Evolutionary conservation across 2,329 filamentous ascomycete species (phyloP), one percentile per base, ranked within the genome.

Genomic region (Zymoseptoria passerinii): DNA sequence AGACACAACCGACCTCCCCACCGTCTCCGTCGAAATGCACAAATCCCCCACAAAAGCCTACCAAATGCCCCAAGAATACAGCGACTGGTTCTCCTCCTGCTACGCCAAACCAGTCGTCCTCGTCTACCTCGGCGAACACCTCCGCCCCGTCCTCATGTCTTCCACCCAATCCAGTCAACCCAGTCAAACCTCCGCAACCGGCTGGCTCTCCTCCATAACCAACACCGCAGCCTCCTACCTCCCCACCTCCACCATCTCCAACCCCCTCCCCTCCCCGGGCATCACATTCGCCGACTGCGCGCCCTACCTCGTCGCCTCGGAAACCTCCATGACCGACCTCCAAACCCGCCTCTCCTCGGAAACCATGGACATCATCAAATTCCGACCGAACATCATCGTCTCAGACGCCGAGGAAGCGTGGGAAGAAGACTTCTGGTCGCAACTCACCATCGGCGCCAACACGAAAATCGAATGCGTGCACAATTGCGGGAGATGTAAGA

Each of bases 241-340:
- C 61, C 49, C 58, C 6, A 55, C 55, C 55, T 20, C 56, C 35
- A 55, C 58, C 50, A 55, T 58, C 56, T 16, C 28, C 57, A 35
- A 48, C 27, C 20, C n/a, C 50, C 56, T 19, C 48, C 61, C 40
- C 55, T 54, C 68, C 27, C 60, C 67, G n/a, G 55, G 68, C 20
- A 79, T 92, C 50, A 83, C 82, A 1, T 94, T 92, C 73, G 82
- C 84, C 48, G 89, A 94, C 72, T 82, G 83, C 62, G 88, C 89
- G 1, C 87, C 89, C 0, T 88, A 88, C 70, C 80, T 96, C 13
- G 73, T 96, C 23, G 80, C 86, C 4, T 89, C 85, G 0, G 79
- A 85, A 60, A 80, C 83, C 1, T 94, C 88, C 1, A 79, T 92
- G n/a, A 73, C 78, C 19, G 80, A 89, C 65, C 81, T 95, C 52